Evolutionary conservation across 495 filamentous ascomycete genomes (phyloP).

Genomic region (Daldinia caldariorum): DNA sequence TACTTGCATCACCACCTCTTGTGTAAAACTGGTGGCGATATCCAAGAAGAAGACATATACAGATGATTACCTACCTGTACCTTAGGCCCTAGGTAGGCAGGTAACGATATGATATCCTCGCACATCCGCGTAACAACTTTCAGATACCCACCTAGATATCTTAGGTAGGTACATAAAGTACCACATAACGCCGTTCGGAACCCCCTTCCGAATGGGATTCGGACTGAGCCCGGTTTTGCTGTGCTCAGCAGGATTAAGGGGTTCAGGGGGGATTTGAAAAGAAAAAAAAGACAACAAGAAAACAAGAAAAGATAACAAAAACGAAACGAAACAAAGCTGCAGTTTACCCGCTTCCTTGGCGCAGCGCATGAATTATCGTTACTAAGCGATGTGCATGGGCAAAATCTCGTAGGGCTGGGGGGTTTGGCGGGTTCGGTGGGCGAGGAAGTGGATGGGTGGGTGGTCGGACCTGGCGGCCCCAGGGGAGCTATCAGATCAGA

Average conservation of each 20-base stretch:
- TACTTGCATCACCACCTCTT: too few species aligned
- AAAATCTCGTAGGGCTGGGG: not conserved
- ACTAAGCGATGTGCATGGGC: not conserved
- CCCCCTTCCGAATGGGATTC: not conserved
- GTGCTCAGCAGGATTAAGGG: constrained; percentile 4
- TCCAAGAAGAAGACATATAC: too few species aligned
- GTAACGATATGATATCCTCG: too few species aligned
- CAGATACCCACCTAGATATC: not conserved
- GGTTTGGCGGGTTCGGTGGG: not conserved
- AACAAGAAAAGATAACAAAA: not conserved
- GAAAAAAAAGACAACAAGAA: too few species aligned
- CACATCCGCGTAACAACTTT: too few species aligned
- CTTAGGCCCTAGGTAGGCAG: too few species aligned
- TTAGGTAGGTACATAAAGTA: not conserved
- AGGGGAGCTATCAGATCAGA: not conserved
- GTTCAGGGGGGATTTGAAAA: not conserved
- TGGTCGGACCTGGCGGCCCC: too few species aligned
- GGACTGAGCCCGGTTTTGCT: not conserved
- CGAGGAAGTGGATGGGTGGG: too few species aligned
- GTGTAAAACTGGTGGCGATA: too few species aligned
- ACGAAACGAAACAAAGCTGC: too few species aligned
- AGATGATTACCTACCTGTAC: too few species aligned
- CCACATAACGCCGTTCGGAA: not conserved
- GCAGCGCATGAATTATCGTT: not conserved
- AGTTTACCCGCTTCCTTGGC: not conserved